phyloP scores from a whole-genome alignment of 768 basidiomycete species.

The Coprinopsis strossmayeri region DNA sequence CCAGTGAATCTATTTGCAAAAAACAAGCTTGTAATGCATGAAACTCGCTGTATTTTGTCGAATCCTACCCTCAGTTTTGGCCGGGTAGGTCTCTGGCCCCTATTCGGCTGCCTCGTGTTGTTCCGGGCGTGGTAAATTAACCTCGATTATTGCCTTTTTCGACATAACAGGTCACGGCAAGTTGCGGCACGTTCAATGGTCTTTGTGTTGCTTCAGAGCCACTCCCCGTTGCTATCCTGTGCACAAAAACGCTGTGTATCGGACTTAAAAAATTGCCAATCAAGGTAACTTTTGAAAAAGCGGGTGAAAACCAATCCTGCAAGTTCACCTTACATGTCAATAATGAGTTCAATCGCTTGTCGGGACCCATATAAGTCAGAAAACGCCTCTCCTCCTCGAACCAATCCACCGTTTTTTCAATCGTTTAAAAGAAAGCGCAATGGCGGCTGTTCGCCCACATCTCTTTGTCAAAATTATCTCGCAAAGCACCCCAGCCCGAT shows the following conservation, averaged over 20 bases:
- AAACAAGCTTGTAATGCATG: too few species aligned
- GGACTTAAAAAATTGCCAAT: slow-evolving; percentile 2
- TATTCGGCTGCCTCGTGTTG: too few species aligned
- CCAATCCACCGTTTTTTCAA: slow-evolving; percentile 10
- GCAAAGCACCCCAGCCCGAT: background rate
- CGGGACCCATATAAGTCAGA: background rate
- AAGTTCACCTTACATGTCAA: background rate
- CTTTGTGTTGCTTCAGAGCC: slow-evolving; percentile 4
- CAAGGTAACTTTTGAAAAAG: slow-evolving; percentile 9
- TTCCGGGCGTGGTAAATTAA: too few species aligned
- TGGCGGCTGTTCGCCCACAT: background rate
- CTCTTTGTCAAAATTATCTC: background rate
- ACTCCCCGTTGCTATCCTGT: slow-evolving; percentile 4
- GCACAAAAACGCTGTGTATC: background rate
- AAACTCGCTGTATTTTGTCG: too few species aligned
- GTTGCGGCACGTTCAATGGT: too few species aligned
- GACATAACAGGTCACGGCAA: too few species aligned
- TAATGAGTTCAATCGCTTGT: background rate
- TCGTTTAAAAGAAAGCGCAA: background rate
- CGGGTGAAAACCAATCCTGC: slow-evolving; percentile 11
- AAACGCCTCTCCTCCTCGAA: background rate
- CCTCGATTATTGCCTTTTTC: too few species aligned
- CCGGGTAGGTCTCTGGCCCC: too few species aligned
- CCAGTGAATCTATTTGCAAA: too few species aligned
- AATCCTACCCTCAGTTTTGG: too few species aligned